phyloP scores from a whole-genome alignment of 2,329 filamentous ascomycete species.

The Teratosphaeriaceae sp. region DNA sequence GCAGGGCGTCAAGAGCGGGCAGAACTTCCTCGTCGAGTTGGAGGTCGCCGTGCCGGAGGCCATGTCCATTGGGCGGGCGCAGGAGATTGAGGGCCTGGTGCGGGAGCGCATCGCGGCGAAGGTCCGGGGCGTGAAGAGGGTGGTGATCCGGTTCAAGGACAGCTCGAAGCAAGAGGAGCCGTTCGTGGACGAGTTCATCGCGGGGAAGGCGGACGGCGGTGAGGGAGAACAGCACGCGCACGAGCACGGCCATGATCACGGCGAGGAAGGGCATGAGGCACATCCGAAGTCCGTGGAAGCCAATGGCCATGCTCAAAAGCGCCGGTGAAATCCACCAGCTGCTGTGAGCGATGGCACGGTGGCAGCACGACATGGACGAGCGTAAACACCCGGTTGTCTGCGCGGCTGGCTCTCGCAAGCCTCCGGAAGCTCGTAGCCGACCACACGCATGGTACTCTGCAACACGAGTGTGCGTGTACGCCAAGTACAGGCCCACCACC shows the following conservation, averaged over 20 bases:
- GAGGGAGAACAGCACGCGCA: conserved; percentile 19
- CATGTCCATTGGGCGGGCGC: conserved; percentile 68
- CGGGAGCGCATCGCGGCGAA: conserved; percentile 66
- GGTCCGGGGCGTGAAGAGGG: conserved; percentile 74
- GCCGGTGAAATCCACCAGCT: conserved; percentile 13
- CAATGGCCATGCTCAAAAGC: conserved; percentile 15
- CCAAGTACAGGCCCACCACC: no score
- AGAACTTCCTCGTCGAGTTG: conserved; percentile 90
- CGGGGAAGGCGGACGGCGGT: conserved; percentile 12
- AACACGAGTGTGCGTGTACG: no score
- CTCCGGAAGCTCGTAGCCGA: no score
- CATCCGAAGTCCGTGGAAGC: conserved; percentile 5
- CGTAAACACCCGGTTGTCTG: no score
- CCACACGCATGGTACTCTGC: no score
- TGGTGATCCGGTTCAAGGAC: conserved; percentile 76
- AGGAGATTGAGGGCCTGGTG: conserved; percentile 65
- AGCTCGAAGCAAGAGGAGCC: conserved; percentile 39
- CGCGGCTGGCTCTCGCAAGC: no score
- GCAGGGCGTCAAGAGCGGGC: conserved; percentile 88
- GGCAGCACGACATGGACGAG: no score
- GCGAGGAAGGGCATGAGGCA: not conserved
- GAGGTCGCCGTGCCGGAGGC: conserved; percentile 71
- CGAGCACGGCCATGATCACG: conserved; percentile 9
- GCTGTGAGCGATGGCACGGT: no score
- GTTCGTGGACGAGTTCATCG: conserved; percentile 63